These are phyloP conservation scores for Colletotrichum plurivorum DNA, from an alignment of 2,329 filamentous ascomycete species.

Conservation along the genomic window DNA sequence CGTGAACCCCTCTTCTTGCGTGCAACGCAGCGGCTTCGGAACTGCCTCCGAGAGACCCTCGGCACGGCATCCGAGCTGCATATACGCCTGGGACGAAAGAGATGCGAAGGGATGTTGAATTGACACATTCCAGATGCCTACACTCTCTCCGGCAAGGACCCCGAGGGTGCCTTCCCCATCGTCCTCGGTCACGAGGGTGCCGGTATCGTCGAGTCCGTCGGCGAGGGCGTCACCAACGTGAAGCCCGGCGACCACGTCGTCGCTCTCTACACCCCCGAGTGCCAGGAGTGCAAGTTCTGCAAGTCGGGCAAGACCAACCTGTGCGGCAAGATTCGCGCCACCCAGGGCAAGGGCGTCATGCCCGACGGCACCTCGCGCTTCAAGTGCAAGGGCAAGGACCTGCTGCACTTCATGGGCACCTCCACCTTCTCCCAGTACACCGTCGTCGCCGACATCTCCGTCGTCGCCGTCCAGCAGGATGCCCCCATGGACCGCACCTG, in stretches of 20 bases:
- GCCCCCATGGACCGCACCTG: conserved; percentile 97
- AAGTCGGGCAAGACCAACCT: conserved; percentile 99
- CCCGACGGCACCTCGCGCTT: conserved; percentile 96
- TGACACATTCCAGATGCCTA: conserved; percentile 80
- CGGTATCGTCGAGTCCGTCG: conserved; percentile 92
- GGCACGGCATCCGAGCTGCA: neutral
- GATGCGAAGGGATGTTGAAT: neutral
- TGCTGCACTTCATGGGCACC: conserved; percentile 99
- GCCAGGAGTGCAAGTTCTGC: conserved; percentile 99
- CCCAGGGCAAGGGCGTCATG: conserved; percentile 96
- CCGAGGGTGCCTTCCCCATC: conserved; percentile 93
- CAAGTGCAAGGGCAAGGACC: conserved; percentile 92
- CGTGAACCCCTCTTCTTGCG: conserved; percentile 40
- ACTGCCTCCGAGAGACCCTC: conserved; percentile 1
- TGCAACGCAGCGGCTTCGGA: conserved; percentile 22
- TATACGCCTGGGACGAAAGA: neutral
- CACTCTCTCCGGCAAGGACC: conserved; percentile 95
- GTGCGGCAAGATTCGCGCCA: conserved; percentile 96
- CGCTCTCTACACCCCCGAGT: conserved; percentile 95
- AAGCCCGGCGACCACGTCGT: conserved; percentile 94
- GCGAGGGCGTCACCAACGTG: conserved; percentile 94
- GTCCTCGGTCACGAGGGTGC: conserved; percentile 93
- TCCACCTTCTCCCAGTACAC: conserved; percentile 99
- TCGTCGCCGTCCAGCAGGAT: conserved; percentile 90
- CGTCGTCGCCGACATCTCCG: conserved; percentile 97